A percentile compares a stretch with the other conserved stretches of the same genome.
Evolutionary conservation across 2,329 filamentous ascomycete genomes (phyloP).

Genomic region (Colletotrichum somersetense): DNA sequence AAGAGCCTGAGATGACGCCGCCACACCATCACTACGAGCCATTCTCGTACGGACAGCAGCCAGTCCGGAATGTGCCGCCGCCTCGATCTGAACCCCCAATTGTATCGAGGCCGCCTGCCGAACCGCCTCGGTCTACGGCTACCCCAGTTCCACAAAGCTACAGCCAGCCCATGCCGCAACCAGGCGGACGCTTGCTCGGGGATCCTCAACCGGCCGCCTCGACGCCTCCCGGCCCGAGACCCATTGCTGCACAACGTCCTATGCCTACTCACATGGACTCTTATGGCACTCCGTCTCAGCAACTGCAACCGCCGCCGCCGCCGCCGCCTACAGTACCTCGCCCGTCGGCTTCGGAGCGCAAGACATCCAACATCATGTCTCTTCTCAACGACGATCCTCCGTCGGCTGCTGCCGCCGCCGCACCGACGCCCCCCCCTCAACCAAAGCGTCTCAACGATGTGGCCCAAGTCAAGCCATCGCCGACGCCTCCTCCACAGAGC

Average conservation of each 20-base stretch:
- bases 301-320: slow-evolving; percentile 53
- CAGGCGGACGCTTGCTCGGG: slow-evolving; percentile 57
- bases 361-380: slow-evolving; percentile 74
- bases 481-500: slow-evolving; percentile 63
- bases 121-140: slow-evolving; percentile 55
- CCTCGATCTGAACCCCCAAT: slow-evolving; percentile 57
- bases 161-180: slow-evolving; percentile 55
- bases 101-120: slow-evolving; percentile 55
- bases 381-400: slow-evolving; percentile 71
- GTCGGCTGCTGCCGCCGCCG: slow-evolving; percentile 54
- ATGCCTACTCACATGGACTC: slow-evolving; percentile 50
- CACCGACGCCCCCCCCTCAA: slow-evolving; percentile 44
- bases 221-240: slow-evolving; percentile 46
- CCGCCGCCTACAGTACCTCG: slow-evolving; percentile 55
- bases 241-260: slow-evolving; percentile 45
- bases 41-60: slow-evolving; percentile 56
- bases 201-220: slow-evolving; percentile 52
- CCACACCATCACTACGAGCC: slow-evolving; percentile 59
- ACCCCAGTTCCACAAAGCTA: slow-evolving; percentile 51
- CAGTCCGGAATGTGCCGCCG: slow-evolving; percentile 51
- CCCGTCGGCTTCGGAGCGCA: slow-evolving; percentile 63
- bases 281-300: slow-evolving; percentile 49
- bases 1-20: slow-evolving; percentile 61
- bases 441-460: slow-evolving; percentile 66
- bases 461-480: slow-evolving; percentile 57